Conservation (phyloP, 257 asterid genomes). For the Nicotiana paniculata region DNA sequence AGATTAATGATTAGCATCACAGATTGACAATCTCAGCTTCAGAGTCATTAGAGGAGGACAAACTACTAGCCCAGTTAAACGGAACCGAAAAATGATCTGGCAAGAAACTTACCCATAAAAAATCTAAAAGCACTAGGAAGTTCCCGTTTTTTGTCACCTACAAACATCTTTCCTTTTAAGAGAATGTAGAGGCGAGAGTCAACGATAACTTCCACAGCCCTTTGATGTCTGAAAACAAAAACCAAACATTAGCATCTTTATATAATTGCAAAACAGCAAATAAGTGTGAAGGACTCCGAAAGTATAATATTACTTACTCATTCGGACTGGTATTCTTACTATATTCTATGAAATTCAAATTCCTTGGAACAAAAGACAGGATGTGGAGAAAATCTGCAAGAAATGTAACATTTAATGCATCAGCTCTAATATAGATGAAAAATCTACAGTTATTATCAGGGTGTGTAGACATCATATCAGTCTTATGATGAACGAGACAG, state of each 20-base stretch:
- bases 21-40: neutral
- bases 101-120: constrained; percentile 9
- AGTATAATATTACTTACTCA: constrained; percentile 21
- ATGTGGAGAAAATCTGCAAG: constrained; percentile 37
- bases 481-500: neutral
- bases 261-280: neutral
- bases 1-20: neutral
- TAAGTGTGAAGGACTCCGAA: neutral
- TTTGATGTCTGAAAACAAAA: constrained; percentile 18
- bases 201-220: constrained; percentile 25
- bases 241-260: constrained; percentile 4
- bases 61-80: neutral
- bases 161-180: constrained; percentile 37
- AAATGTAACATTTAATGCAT: neutral
- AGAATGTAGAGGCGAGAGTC: constrained; percentile 41
- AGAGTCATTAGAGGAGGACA: neutral
- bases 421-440: neutral
- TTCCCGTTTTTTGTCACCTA: constrained; percentile 20
- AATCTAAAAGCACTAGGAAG: constrained; percentile 28
- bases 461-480: neutral
- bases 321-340: constrained; percentile 14
- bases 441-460: neutral
- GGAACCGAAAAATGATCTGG: neutral
- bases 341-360: constrained; percentile 28
- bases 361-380: constrained; percentile 35